phyloP scores from a whole-genome alignment of 2,329 filamentous ascomycete species.

The Fusarium verrucosum region DNA sequence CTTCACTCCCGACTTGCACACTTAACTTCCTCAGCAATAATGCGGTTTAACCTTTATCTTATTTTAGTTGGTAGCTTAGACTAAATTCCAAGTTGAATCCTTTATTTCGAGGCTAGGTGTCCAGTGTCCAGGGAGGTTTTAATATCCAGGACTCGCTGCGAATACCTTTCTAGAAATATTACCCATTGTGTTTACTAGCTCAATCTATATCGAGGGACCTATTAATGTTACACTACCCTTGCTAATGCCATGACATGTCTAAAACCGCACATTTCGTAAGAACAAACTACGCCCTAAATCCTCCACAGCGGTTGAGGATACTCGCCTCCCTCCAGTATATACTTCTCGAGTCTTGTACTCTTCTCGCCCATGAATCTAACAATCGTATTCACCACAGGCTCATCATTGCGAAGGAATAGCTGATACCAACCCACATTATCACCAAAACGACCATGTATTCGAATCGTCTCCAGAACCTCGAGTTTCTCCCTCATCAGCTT shows the following conservation, averaged over 20 bases:
- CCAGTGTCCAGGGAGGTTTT: neutral
- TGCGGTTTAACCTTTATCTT: neutral
- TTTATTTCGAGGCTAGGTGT: neutral
- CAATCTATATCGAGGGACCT: neutral
- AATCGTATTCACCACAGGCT: neutral
- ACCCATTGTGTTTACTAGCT: neutral
- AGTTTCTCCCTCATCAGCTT: constrained; percentile 17
- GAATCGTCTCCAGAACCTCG: constrained; percentile 7
- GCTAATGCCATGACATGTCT: neutral
- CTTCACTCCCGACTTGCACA: no score
- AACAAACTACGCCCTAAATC: neutral
- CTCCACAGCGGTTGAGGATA: constrained; percentile 26
- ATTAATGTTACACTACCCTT: neutral
- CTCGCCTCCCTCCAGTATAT: constrained; percentile 30
- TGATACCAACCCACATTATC: constrained; percentile 30
- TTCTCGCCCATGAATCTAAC: neutral
- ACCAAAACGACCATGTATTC: constrained; percentile 17
- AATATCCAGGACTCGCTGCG: neutral
- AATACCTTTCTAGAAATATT: neutral
- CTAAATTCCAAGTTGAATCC: neutral
- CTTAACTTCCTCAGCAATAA: neutral
- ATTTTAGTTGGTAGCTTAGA: neutral
- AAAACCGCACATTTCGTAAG: neutral
- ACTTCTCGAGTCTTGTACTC: constrained; percentile 23
- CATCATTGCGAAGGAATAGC: constrained; percentile 9